phyloP scores from a whole-genome alignment of 176 grass and related monocot species.

The Oryza longistaminata region DNA sequence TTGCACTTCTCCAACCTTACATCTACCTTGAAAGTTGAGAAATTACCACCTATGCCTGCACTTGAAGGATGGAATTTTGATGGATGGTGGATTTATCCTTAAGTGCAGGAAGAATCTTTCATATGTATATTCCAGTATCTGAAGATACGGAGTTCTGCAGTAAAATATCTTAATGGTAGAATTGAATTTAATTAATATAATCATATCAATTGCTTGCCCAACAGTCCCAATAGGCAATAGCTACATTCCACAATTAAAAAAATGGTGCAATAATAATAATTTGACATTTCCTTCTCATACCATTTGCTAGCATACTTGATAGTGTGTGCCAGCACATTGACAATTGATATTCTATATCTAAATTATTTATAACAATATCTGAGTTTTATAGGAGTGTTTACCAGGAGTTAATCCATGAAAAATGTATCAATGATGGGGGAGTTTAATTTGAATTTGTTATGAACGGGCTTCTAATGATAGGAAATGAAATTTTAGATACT shows the following conservation, averaged over 20 bases:
- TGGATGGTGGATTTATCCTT: constrained; percentile 8
- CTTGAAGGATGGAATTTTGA: neutral
- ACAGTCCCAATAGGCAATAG: neutral
- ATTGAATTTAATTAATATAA: constrained; percentile 7
- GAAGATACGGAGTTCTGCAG: constrained; percentile 25
- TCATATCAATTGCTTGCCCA: neutral
- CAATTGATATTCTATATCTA: neutral
- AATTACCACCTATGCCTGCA: neutral
- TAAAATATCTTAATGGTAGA: neutral
- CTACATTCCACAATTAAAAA: constrained; percentile 10
- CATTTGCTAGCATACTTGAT: neutral
- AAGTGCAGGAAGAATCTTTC: constrained; percentile 6
- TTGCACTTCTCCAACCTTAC: constrained; percentile 17
- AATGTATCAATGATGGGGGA: constrained; percentile 9
- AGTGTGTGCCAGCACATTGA: neutral
- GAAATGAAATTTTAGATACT: neutral
- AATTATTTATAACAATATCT: neutral
- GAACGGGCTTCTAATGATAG: neutral
- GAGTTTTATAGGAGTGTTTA: neutral
- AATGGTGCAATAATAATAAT: neutral
- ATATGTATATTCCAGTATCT: neutral
- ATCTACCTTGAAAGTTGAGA: neutral
- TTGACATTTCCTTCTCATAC: neutral
- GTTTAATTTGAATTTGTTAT: constrained; percentile 24
- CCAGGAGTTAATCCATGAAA: neutral